Evolutionary conservation across 2,329 filamentous ascomycete genomes (phyloP), one percentile per base, ranked within the genome.

Genomic region (Sporothrix pallida): DNA sequence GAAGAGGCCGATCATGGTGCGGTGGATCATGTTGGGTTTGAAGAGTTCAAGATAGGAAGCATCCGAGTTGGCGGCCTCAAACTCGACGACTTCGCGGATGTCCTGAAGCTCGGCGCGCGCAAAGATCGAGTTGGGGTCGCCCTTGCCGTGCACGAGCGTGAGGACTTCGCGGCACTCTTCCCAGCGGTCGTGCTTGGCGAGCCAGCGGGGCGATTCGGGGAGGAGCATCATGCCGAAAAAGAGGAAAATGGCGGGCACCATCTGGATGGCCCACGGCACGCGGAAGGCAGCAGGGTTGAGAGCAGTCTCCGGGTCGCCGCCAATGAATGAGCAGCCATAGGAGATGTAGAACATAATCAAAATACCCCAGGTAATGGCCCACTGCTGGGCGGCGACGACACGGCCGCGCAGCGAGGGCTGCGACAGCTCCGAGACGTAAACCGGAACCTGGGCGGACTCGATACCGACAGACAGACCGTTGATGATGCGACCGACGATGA

Each of bases 381-480:
- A 84, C 76, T 85, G 84, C 77, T 86, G 83, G 77, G 84, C 12
- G 82, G 81, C 54, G 50, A 86, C 82, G 46, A 85, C 79, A 12
- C 82, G 82, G 42, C 84, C 84, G 52, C 84, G 80, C 77, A 81
- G 81, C 75, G 83, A 84, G 80, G 87, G 77, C 80, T 83, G 84
- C 0, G 85, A 87, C 31, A 92, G 79, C 79, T 93, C 91, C 46
- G 89, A 88, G 69, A 92, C 88, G 80, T 92, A 93, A 74, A 92
- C 90, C 0, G 90, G 90, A 1, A 92, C 91, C 79, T 93, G 90
- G 37, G 91, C 90, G 31, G 90, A 92, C 80, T 88, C 91, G 79
- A 93, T 92, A 76, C 91, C 92, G 74, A 93, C 91, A 67, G 88
- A 87, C 76, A 93, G 80, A 74, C 91, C 91, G 81, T 92, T 92